Evolutionary conservation across 1,284 basidiomycete genomes (phyloP), one percentile per base, ranked within the genome.

Genomic region (Leccinum fallax): DNA sequence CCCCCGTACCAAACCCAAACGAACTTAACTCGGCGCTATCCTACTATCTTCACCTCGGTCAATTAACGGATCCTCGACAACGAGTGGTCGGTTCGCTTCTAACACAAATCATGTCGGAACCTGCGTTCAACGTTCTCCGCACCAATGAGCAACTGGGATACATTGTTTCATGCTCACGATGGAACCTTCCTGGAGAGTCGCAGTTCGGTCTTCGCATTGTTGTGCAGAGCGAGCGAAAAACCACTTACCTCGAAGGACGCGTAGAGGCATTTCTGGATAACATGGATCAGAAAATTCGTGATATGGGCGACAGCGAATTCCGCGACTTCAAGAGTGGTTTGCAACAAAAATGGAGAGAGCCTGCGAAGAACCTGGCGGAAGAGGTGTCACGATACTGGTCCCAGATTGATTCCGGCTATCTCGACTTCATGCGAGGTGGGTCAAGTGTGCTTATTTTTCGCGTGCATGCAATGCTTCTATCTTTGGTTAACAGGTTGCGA

Each of bases 131-230:
- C 72, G 81, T 90, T 40, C 84, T 99, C 48, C 89, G 97, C n/a
- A 98, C 97, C 2, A 90, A 95, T 75, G 95, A 99, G 75, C 97
- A 99, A 76, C 84, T 99, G 0, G 97, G 97, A 11, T 99, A 99
- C 74, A 83, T 97, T 55, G 94, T 95, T 48, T 84, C 80, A 3
- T 85, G 85, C 60, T 81, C 83, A 0, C 76, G 80, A 40, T 85
- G 83, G 81, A 72, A 79, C 28, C 74, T 89, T 51, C 71, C 84
- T 28, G 88, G 90, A 11, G 79, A 83, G 3, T 89, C 87, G 40
- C 84, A 89, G 60, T 84, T 86, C 67, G 96, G 95, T 10, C 78
- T 97, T 67, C 86, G 93, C n/a, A 85, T 99, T 58, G 80, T 96
- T 8, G 86, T 99, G 32, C 97, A 99, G 79, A 94, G 92, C 67